Percentiles rank a stretch among this genome's conserved stretches.
phyloP scores from a whole-genome alignment of 164 flowering plant species.

The Magnolia sinica region DNA sequence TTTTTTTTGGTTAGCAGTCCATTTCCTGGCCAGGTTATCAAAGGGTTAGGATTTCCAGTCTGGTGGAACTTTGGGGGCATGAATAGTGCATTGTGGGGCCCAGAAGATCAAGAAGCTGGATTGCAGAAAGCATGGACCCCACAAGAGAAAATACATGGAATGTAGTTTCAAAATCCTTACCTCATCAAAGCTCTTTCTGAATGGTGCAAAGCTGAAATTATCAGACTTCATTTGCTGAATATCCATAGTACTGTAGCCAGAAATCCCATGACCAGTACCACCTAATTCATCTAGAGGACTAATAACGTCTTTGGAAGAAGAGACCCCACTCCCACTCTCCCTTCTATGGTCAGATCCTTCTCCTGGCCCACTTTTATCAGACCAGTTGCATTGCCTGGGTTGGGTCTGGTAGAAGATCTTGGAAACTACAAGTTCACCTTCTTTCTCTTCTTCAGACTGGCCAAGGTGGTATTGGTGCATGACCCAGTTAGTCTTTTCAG shows the following conservation, averaged over 20 bases:
- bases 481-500: constrained; percentile 99
- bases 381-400: constrained; percentile 89
- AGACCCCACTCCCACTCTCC: constrained; percentile 62
- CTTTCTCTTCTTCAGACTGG: constrained; percentile 90
- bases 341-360: constrained; percentile 38
- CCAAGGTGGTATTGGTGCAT: constrained; percentile 99
- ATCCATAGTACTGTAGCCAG: constrained; percentile 50
- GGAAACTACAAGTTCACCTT: constrained; percentile 97
- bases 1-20: no score
- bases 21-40: no score
- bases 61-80: no score
- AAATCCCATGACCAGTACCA: constrained; percentile 20
- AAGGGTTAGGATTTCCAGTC: no score
- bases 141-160: neutral
- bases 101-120: no score
- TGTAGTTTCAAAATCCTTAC: neutral
- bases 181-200: constrained; percentile 28
- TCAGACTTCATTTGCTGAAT: constrained; percentile 74
- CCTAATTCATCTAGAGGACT: constrained; percentile 43
- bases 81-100: no score
- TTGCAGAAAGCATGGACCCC: no score
- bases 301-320: constrained; percentile 45
- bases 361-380: constrained; percentile 28
- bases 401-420: constrained; percentile 99
- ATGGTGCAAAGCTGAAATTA: constrained; percentile 44